Evolutionary conservation across 306 rosid species (phyloP).

Genomic region (Malus asiatica): DNA sequence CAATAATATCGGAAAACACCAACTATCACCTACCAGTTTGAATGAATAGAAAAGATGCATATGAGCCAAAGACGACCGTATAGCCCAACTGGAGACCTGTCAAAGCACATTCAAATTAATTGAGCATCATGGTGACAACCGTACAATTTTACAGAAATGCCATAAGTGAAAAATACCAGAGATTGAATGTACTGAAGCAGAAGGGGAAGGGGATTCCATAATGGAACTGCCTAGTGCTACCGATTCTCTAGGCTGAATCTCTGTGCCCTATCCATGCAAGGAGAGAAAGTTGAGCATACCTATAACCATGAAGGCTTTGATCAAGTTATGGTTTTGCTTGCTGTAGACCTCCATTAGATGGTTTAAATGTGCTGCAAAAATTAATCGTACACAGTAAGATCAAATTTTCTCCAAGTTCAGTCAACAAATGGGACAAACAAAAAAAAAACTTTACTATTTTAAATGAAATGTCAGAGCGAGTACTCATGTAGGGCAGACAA

Average conservation of each 20-base stretch:
- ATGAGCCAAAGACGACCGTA: slow-evolving; percentile 86
- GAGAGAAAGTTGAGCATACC: slow-evolving; percentile 37
- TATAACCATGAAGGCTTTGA: slow-evolving; percentile 47
- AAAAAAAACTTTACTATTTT: background rate
- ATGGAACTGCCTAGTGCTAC: background rate
- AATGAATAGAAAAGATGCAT: slow-evolving; percentile 86
- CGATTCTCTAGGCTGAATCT: background rate
- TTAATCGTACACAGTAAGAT: slow-evolving; percentile 16
- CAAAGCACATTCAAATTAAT: slow-evolving; percentile 1
- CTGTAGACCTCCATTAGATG: slow-evolving; percentile 73
- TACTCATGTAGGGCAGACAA: background rate
- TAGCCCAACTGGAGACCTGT: slow-evolving; percentile 94
- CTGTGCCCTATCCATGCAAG: slow-evolving; percentile 1
- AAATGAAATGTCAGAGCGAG: background rate
- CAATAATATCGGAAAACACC: background rate
- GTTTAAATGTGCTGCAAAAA: slow-evolving; percentile 82
- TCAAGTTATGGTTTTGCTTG: slow-evolving; percentile 60
- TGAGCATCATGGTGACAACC: background rate
- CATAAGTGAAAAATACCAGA: background rate
- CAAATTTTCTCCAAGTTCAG: slow-evolving; percentile 7
- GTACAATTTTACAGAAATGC: background rate
- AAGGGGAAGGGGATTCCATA: background rate
- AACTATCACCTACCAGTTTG: slow-evolving; percentile 62
- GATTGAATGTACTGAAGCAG: background rate
- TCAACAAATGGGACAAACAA: background rate